Conservation (phyloP, 1,284 basidiomycete genomes). For the Trichosporon coremiiforme region DNA sequence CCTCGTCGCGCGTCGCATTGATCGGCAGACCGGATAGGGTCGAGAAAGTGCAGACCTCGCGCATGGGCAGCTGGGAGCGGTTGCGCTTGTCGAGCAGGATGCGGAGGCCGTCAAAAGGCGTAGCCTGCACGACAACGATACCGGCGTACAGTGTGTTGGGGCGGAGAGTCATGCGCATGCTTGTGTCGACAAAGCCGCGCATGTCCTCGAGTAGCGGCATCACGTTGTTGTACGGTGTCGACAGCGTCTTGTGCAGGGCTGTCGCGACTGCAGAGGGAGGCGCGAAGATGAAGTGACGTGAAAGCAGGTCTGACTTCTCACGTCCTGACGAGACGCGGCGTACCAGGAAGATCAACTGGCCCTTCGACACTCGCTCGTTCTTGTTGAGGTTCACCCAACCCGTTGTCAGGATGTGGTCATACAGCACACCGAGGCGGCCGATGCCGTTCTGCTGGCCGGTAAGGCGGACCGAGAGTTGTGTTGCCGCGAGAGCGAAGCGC, state of each 20-base stretch:
- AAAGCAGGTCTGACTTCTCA: constrained; percentile 54
- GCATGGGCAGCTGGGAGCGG: constrained; percentile 56
- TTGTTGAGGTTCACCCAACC: constrained; percentile 54
- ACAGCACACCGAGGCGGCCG: constrained; percentile 55
- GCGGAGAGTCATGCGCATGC: constrained; percentile 44
- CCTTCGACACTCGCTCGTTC: constrained; percentile 56
- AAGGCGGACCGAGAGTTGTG: constrained; percentile 46
- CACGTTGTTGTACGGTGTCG: constrained; percentile 54
- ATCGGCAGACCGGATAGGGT: constrained; percentile 26
- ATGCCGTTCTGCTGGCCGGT: constrained; percentile 51
- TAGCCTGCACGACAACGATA: constrained; percentile 56
- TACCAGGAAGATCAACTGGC: constrained; percentile 58
- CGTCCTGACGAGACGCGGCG: constrained; percentile 51
- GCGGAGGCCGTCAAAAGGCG: constrained; percentile 57
- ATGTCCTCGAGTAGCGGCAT: constrained; percentile 56
- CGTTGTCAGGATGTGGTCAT: constrained; percentile 58
- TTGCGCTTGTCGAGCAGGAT: constrained; percentile 53
- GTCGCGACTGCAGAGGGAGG: constrained; percentile 53
- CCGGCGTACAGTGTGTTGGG: constrained; percentile 56
- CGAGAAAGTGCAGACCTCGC: constrained; percentile 49
- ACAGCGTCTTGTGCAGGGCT: constrained; percentile 55
- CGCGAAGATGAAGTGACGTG: constrained; percentile 57
- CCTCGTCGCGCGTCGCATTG: constrained; percentile 23
- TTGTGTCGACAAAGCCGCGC: constrained; percentile 52
- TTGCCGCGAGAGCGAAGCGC: constrained; percentile 48